Evolutionary conservation across 192 early-diverging fungal genomes (phyloP), one percentile per base, ranked within the genome.

Genomic region (Entophlyctis luteolus): DNA sequence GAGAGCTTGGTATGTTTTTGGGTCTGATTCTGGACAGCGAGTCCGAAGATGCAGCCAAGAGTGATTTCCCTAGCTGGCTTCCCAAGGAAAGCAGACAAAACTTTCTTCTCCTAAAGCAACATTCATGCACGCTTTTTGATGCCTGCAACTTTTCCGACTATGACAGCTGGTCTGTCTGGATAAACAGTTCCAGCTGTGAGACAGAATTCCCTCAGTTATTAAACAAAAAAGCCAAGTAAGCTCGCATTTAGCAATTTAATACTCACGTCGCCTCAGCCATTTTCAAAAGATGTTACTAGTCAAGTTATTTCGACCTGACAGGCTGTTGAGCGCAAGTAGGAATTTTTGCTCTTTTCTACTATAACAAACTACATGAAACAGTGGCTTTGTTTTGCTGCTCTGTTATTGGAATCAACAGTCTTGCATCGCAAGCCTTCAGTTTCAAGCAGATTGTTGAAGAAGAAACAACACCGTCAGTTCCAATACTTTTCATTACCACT

Each of bases 401-500:
- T 49, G 73, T 67, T 2, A 33, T 84, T 32, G 71, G 68, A 3
- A 47, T 79, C 5, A 36, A 57, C 2, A 78, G 57, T 62, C 49
- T 85, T 2, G 68, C 81, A 0, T 80, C 84, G 20, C 34, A 63
- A 14, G 48, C 80, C 1, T 48, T 82, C 31, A 84, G 78, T 50
- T 50, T 84, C 42, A 67, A 71, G 49, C 38, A 54, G 10, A 38
- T 70, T 20, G 47, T 65, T 42, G 69, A 72, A 12, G 65, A 77
- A 20, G 83, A 85, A 71, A 74, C 84, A 5, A 33, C 71, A 6
- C 59, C 76, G 2, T 59, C 45, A 3, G 75, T 84, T 48, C 82
- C 84, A 1, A 79, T 85, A 46, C 70, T 85, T 1, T 85, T 84
- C 68, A 84, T 85, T 39, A 84, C 78, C 14, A 85, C 81, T 16